Evolutionary conservation across 352 stramenopile species (phyloP).

Genomic region (Phytophthora sansomeana): DNA sequence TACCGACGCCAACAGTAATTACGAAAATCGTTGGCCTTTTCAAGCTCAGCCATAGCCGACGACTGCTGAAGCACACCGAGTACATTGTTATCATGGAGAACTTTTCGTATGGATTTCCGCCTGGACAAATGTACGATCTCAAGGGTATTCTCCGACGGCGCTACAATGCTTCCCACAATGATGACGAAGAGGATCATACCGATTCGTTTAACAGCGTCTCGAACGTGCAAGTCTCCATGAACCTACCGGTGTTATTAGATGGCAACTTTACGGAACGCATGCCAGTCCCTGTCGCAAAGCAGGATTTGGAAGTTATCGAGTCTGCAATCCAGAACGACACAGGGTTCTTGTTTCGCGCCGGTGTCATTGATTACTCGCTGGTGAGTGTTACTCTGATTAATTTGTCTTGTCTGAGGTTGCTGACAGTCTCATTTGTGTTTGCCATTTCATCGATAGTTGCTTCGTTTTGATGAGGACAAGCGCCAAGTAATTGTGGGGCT

Average conservation of each 20-base stretch:
- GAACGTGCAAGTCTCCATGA: constrained; percentile 59
- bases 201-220: constrained; percentile 49
- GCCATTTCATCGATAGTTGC: constrained; percentile 45
- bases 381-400: constrained; percentile 46
- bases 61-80: constrained; percentile 77
- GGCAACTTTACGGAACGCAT: constrained; percentile 85
- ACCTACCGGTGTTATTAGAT: constrained; percentile 79
- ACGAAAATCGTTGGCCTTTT: constrained; percentile 88
- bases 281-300: constrained; percentile 74
- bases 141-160: constrained; percentile 85
- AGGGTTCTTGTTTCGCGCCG: constrained; percentile 70
- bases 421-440: constrained; percentile 4
- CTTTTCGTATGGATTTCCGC: constrained; percentile 79
- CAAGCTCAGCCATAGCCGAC: constrained; percentile 72
- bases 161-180: constrained; percentile 59
- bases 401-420: background rate
- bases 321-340: constrained; percentile 83
- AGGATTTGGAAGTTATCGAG: constrained; percentile 69
- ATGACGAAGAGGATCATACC: constrained; percentile 44
- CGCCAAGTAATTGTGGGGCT: constrained; percentile 77
- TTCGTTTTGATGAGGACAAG: constrained; percentile 85
- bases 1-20: constrained; percentile 70
- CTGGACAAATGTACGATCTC: constrained; percentile 88
- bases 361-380: constrained; percentile 89
- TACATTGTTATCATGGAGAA: constrained; percentile 92